Evolutionary conservation across 352 stramenopile species (phyloP), one percentile per base, ranked within the genome.

Genomic region (Pythium grandisporangium): DNA sequence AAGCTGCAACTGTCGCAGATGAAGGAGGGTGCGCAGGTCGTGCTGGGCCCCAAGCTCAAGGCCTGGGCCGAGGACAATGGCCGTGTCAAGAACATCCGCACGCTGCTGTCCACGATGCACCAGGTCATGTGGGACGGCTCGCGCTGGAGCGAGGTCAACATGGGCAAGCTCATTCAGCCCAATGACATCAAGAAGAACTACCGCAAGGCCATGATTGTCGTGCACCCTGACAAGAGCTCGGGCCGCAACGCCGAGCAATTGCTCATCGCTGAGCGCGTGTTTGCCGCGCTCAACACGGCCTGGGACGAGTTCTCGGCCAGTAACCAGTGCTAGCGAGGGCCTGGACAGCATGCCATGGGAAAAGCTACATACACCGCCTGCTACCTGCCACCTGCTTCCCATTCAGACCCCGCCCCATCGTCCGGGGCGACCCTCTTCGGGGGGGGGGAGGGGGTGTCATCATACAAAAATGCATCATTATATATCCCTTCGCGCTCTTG

Each of bases 181-280:
- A 64, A 73, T 33, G 80, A 93, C 45, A 77, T 96, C n/a, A 96
- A 96, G 62, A 84, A 91, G 55, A 53, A 86, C 50, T 96, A 96
- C 58, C 79, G 83, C 36, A 90, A 91, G 54, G 82, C 86, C 25
- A 96, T 96, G 84, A 86, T 96, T 43, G 77, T 96, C 23, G 86
- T 96, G 34, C 86, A 96, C 46, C 81, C 84, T 8, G 86, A 96
- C 66, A 96, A 96, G 58, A 75, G 75, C 39, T 72, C 72, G 23
- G 82, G 84, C 13, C 76, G 80, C 42, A 89, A 75, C 14, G 66
- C 84, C 30, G 83, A 96, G 51, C 79, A 95, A 27, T 58, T 94
- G 40, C 66, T 96, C 27, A 93, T 96, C 27, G 83, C 86, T 21
- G 85, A 96, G 56, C 76, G 84, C 48, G 78, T 95, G 22, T 96